A percentile compares a stretch with the other conserved stretches of the same genome.
phyloP scores from a whole-genome alignment of 1,284 basidiomycete genomes.

The Puccinia brachypodii region DNA sequence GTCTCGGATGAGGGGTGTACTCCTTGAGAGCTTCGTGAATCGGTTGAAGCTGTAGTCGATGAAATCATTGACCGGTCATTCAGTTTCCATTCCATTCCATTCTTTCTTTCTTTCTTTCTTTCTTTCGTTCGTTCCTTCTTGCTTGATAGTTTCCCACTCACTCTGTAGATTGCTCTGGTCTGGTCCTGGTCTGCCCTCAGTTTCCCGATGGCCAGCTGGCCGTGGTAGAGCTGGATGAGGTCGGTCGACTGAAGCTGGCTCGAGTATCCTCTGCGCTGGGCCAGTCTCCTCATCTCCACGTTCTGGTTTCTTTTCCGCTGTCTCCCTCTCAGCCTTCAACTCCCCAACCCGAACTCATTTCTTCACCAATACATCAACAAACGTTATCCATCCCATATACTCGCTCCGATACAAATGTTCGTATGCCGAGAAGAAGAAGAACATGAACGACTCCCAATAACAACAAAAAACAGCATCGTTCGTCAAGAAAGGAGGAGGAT shows the following conservation, averaged over 20 bases:
- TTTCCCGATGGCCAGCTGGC: background rate
- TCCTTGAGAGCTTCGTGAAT: conserved; percentile 26
- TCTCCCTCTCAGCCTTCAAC: no score
- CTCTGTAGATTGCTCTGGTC: conserved; percentile 19
- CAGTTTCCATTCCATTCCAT: no score
- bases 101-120: no score
- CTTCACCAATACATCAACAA: no score
- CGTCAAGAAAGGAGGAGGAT: background rate
- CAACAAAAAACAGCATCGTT: background rate
- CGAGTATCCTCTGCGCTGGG: background rate
- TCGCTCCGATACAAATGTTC: no score
- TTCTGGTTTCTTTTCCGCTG: no score
- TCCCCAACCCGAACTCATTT: no score
- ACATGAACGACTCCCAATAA: background rate
- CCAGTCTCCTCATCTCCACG: background rate
- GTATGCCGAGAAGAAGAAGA: background rate
- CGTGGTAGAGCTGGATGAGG: conserved; percentile 27
- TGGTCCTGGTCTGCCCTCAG: conserved; percentile 12
- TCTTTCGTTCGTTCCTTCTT: no score
- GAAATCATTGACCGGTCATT: no score
- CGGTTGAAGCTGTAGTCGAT: conserved; percentile 1
- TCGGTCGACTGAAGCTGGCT: conserved; percentile 28
- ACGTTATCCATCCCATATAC: no score
- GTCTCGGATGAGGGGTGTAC: conserved; percentile 33
- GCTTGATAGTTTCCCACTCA: background rate